Conservation (phyloP, 148 eudicot genomes). For the Rhododendron henanense region DNA sequence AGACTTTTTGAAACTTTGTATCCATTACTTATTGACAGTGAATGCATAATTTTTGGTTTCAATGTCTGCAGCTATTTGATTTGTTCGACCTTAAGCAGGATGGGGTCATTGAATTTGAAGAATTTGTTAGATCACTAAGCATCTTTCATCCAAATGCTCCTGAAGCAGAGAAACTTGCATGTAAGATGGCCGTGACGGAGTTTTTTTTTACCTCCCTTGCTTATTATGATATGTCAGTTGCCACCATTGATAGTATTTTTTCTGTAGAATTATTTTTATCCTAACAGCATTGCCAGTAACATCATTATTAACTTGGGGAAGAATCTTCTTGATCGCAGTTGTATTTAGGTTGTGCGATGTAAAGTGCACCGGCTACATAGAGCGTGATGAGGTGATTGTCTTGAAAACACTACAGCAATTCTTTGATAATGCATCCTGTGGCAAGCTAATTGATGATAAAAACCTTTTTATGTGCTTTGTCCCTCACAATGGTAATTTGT, state of each 20-base stretch:
- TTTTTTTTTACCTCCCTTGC: slow-evolving; percentile 1
- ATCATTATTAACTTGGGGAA: no score
- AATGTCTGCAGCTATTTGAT: slow-evolving; percentile 51
- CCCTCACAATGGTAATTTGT: background rate
- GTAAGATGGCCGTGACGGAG: slow-evolving; percentile 33
- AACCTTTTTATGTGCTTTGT: background rate
- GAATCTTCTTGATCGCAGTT: slow-evolving; percentile 38
- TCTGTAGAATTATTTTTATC: background rate
- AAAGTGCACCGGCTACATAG: slow-evolving; percentile 52
- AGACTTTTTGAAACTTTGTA: no score
- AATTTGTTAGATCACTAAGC: slow-evolving; percentile 67
- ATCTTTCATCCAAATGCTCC: slow-evolving; percentile 74
- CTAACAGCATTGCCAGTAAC: background rate
- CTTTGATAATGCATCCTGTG: background rate
- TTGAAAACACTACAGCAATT: background rate
- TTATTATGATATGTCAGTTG: background rate
- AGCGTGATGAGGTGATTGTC: slow-evolving; percentile 48
- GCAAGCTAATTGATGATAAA: background rate
- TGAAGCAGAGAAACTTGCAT: slow-evolving; percentile 54
- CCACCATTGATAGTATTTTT: background rate
- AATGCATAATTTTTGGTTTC: background rate
- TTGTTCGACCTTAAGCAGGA: slow-evolving; percentile 59
- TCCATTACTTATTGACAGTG: no score
- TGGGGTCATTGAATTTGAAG: slow-evolving; percentile 77
- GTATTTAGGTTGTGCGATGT: slow-evolving; percentile 48